These are phyloP conservation scores for Coniella vitis DNA, from an alignment of 2,329 filamentous ascomycete genomes.

Conservation along the genomic window DNA sequence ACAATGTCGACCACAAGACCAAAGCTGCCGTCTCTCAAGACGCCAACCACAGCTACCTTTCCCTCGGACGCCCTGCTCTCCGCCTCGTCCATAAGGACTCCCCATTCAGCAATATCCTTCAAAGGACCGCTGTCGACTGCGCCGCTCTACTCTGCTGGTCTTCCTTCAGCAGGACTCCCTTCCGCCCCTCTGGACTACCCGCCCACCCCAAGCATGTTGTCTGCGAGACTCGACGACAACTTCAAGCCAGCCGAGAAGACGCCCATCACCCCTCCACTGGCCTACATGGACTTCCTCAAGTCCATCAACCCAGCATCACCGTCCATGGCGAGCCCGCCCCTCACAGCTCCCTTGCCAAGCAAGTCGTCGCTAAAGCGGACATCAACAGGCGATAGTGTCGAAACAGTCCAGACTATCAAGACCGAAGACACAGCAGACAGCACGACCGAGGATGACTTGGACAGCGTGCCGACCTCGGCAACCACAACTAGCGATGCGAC, in stretches of 20 bases:
- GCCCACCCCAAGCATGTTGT: conserved; percentile 15
- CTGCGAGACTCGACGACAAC: conserved; percentile 52
- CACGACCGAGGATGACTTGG: conserved; percentile 20
- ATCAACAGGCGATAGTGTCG: conserved; percentile 14
- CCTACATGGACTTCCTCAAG: conserved; percentile 91
- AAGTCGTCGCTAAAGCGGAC: conserved; percentile 24
- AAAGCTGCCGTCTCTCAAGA: conserved; percentile 56
- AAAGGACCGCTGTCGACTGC: conserved; percentile 31
- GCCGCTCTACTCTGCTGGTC: conserved; percentile 32
- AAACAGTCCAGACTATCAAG: conserved; percentile 31
- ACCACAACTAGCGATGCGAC: conserved; percentile 40
- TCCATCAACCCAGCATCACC: conserved; percentile 71
- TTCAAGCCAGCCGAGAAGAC: conserved; percentile 57
- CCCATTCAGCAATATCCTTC: conserved; percentile 49
- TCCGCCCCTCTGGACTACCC: conserved; percentile 15
- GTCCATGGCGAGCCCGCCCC: conserved; percentile 39
- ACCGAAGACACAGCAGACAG: conserved; percentile 29
- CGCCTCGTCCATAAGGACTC: conserved; percentile 57
- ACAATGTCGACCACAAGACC: conserved; percentile 44
- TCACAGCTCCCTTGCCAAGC: conserved; percentile 24
- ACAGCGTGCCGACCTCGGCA: conserved; percentile 49
- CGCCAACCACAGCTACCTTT: conserved; percentile 56
- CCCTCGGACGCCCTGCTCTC: conserved; percentile 31
- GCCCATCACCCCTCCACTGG: conserved; percentile 81
- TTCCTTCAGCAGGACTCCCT: conserved; percentile 27